A percentile compares a stretch with the other conserved stretches of the same genome.
These are phyloP conservation scores for Brassica nigra DNA, from an alignment of 345 rosid genomes.

Conservation along the genomic window DNA sequence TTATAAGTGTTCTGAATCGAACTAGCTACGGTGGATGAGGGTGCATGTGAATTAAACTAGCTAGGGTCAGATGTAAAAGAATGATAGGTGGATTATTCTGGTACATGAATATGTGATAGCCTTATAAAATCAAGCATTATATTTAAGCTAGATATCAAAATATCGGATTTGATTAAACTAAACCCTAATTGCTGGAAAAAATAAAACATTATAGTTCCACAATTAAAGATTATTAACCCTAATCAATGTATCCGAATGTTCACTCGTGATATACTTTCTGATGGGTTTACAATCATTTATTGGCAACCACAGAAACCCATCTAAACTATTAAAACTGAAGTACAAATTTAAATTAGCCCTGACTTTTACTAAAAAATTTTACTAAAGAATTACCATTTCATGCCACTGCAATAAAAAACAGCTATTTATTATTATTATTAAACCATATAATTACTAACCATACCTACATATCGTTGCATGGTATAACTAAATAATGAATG, in stretches of 20 bases:
- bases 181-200: neutral
- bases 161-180: neutral
- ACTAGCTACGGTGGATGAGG: neutral
- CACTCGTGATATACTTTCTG: neutral
- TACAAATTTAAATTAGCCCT: too few relatives aligned
- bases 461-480: too few relatives aligned
- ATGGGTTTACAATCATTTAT: neutral
- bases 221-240: neutral
- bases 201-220: neutral
- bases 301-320: neutral
- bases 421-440: too few relatives aligned
- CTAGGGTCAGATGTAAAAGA: neutral
- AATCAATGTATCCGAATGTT: neutral
- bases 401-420: too few relatives aligned
- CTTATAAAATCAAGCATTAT: neutral
- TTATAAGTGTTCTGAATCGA: neutral
- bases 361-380: too few relatives aligned
- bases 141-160: neutral
- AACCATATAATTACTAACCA: too few relatives aligned
- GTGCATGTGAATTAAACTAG: neutral
- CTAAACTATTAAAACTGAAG: too few relatives aligned
- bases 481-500: too few relatives aligned
- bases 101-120: constrained; percentile 6
- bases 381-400: too few relatives aligned
- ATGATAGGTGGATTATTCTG: neutral